These are phyloP conservation scores for Aspergillus puulaauensis DNA, from an alignment of 2,329 filamentous ascomycete genomes.

Conservation along the genomic window DNA sequence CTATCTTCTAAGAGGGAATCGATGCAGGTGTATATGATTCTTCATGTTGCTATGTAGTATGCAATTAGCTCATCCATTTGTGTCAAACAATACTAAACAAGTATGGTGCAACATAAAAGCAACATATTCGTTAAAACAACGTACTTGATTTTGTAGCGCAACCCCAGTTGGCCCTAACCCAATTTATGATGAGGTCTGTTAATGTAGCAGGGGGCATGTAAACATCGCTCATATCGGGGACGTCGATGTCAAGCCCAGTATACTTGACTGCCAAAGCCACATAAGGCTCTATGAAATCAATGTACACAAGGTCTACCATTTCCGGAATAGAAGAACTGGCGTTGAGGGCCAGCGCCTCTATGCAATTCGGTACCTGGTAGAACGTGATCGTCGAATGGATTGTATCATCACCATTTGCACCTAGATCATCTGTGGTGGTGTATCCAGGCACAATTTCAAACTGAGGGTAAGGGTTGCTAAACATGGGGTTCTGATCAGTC, in stretches of 20 bases:
- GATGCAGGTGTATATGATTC: not conserved
- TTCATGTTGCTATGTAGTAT: not conserved
- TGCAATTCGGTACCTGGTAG: constrained; percentile 78
- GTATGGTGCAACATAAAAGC: not conserved
- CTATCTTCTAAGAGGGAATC: not conserved
- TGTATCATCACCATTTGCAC: constrained; percentile 85
- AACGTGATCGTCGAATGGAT: constrained; percentile 73
- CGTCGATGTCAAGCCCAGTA: constrained; percentile 51
- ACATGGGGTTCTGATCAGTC: constrained; percentile 31
- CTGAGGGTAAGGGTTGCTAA: not conserved
- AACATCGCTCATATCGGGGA: constrained; percentile 48
- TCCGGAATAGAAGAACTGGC: constrained; percentile 55
- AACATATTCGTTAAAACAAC: not conserved
- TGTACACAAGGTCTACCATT: constrained; percentile 82
- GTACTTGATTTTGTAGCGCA: constrained; percentile 19
- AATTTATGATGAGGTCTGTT: constrained; percentile 58
- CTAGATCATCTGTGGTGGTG: constrained; percentile 82
- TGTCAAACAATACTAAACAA: not conserved
- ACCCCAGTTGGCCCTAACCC: constrained; percentile 59
- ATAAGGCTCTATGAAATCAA: constrained; percentile 87
- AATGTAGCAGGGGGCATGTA: constrained; percentile 57
- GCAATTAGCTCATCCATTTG: not conserved
- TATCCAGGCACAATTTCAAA: constrained; percentile 68
- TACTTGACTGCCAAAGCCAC: constrained; percentile 72
- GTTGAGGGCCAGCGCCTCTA: constrained; percentile 64